Base-by-base conservation (phyloP, 2,329 filamentous ascomycete genomes). In the Calonectria hongkongensis region DNA sequence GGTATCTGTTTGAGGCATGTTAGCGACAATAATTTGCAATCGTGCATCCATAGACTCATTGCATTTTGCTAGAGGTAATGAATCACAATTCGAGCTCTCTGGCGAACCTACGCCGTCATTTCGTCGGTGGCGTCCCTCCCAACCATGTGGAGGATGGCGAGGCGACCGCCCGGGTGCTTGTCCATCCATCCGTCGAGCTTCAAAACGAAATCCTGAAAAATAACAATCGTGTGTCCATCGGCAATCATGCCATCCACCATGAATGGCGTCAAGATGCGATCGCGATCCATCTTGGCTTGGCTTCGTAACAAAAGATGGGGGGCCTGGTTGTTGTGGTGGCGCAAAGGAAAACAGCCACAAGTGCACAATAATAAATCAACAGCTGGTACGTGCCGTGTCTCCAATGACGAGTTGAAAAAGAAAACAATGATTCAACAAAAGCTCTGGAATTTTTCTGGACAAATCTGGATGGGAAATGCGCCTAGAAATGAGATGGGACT, bases 101-200 rank as follows among this genome's bases (percentile, higher is more conserved):
- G 54, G 28, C 62, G 65, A 64, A 82, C 79, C 51, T 81, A 83
- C 82, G 79, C 81, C 54, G 81, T 82, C 43, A 83, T 82, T 67
- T 83, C 82, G 48, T 84, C 82, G 0, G 83, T 84, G 21, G 82
- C 81, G 78, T 84, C 83, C 76, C 82, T 77, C 12, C 83, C 83
- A 2, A 84, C 82, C 83, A 84, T 92, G 83, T 92, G 91, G 74
- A 89, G 79, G 73, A 92, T 91, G 25, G 90, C 89, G 30, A 92
- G 83, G 16, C 85, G 83, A 39, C 91, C 91, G 25, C 91, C 91
- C 0, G 91, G 91, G 77, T 92, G 91, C 69, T 83, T 87, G 68
- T 87, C 80, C 75, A 92, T 85, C 91, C 91, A 93, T 51, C 84
- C 83, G 77, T 91, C 89, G 45, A 92, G 87, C 69, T 86, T 85